A percentile compares a stretch with the other conserved stretches of the same genome.
These are phyloP conservation scores for Sporothrix pallida DNA, from an alignment of 2,329 filamentous ascomycete species.

Conservation along the genomic window DNA sequence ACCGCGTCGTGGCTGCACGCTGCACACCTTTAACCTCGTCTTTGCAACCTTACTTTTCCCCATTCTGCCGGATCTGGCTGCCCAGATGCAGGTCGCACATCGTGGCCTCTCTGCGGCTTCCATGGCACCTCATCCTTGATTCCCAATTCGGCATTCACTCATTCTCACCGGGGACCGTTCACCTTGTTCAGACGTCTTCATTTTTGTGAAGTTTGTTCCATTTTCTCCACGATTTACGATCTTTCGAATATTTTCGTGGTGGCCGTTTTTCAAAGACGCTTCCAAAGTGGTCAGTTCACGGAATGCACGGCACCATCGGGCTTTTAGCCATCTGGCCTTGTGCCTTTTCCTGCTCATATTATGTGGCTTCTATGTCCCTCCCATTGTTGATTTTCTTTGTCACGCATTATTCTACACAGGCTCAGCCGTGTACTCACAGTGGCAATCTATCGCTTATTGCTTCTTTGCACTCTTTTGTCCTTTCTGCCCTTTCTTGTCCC, in stretches of 20 bases:
- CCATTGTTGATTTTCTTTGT: not conserved
- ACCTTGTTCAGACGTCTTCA: no score
- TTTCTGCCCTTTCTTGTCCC: not conserved
- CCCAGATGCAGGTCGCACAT: not conserved
- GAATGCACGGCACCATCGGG: not conserved
- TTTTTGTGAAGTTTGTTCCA: not conserved
- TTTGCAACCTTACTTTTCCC: no score
- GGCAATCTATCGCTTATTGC: constrained; percentile 31
- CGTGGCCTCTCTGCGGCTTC: not conserved
- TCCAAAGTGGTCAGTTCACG: not conserved
- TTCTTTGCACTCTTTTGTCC: no score
- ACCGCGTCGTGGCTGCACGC: not conserved
- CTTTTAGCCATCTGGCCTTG: constrained; percentile 7
- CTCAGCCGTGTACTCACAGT: constrained; percentile 15
- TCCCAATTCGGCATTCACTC: no score
- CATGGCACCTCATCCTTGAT: no score
- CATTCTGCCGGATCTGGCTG: no score
- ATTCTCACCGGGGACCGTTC: no score
- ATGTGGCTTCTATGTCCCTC: not conserved
- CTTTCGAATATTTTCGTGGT: no score
- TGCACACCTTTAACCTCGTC: no score
- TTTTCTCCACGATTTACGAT: no score
- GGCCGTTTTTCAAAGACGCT: no score
- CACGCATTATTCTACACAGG: not conserved
- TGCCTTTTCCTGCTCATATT: no score